Evolutionary conservation across 2,329 filamentous ascomycete species (phyloP), one percentile per base, ranked within the genome.

Genomic region (Balansia obtecta): DNA sequence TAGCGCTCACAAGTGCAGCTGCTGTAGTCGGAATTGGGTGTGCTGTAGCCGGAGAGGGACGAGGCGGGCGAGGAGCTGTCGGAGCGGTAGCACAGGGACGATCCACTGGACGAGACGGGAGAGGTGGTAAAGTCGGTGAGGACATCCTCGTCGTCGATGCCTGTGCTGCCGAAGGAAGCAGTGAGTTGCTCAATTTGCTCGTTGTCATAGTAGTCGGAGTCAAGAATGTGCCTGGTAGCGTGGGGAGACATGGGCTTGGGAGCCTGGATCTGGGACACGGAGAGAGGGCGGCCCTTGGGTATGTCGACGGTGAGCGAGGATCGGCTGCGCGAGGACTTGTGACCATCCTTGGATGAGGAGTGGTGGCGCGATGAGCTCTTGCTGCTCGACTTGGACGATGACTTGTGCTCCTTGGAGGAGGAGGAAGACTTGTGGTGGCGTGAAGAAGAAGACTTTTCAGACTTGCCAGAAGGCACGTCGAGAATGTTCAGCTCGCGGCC

Each of bases 401-500:
- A 57, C 43, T 51, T 56, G 49, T 65, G 66, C 38, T 52, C 50
- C 39, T 27, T 47, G n/a, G n/a, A n/a, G 34, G 53, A 52, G 9
- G 53, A 55, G 10, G 67, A 65, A 22, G 58, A 58, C 47, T 57
- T 49, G 40, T 51, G 45, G 15, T 51, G 45, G 27, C 42, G 69
- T 58, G 67, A 71, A 50, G 71, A 70, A 65, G 65, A 65, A 22
- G 69, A 67, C 50, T 71, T 69, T 51, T 64, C 64, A 10, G 69
- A 68, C 48, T 48, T 55, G 53, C 62, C 61, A 37, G 60, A 78
- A 67, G 89, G 86, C 54, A 95, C 87, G 69, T 97, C 90, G 69
- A 98, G 88, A 71, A 95, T 88, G 80, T 98, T 98, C 62, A 98
- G 80, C 71, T 90, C 88, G 69, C 93, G 91, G 73, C 90, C 88